Base-by-base conservation (phyloP, 2,329 filamentous ascomycete genomes). In the Bipolaris bicolor region DNA sequence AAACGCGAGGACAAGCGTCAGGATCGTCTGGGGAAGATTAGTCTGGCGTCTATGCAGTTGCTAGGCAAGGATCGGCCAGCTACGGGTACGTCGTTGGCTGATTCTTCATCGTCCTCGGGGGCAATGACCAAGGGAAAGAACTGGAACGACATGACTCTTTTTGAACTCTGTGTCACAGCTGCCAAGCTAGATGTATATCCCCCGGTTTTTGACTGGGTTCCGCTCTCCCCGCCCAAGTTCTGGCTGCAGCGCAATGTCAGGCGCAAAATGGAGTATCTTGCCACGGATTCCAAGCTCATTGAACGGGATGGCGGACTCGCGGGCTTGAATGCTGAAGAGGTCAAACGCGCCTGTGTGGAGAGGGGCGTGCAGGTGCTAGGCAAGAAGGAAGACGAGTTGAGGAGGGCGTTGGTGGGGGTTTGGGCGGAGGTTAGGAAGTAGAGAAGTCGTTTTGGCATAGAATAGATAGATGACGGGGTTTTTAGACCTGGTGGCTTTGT, bases 281-380 rank as follows among this genome's bases (percentile, higher is more conserved):
- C 82, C 44, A 77, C 82, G 36, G 93, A 97, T 77, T 91, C 96
- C 76, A 76, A 70, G 61, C 79, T 94, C 73, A 83, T 97, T 46
- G 68, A 82, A 16, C 78, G 81, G 36, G 84, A 85, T 45, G 90
- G 90, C 1, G 90, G 88, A 0, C 82, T 84, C 5, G 63, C 71
- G 3, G 82, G 77, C 20, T 78, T 96, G 65, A 83, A 83, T 62
- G 77, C 77, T 7, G 83, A 85, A 37, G 91, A 96, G 79, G 78
- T 92, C 18, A 78, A 79, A 58, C 82, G 91, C 57, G 91, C 91
- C 13, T 90, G 89, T 67, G 82, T 86, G 55, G 90, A 92, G 62
- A 55, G 74, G 44, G 74, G 74, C 7, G 59, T 75, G 16, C 41
- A 63, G 52, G 67, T 72, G 7, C 7, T 72, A 26, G 72, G 65